These are phyloP conservation scores for Diaporthe amygdali DNA, from an alignment of 2,329 filamentous ascomycete species.

Conservation along the genomic window DNA sequence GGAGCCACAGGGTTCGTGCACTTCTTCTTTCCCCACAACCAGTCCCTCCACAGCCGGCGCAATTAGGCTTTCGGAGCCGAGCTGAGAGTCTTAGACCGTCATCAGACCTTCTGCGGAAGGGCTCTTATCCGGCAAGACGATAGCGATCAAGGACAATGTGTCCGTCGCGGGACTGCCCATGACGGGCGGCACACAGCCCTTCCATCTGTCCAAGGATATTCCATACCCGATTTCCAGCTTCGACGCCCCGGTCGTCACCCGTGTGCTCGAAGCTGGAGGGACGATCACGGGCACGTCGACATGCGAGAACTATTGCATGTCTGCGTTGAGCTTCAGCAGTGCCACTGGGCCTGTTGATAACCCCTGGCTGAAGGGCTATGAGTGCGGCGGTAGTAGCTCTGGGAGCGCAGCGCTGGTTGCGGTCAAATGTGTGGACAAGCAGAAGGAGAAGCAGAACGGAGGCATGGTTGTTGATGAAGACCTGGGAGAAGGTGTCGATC, in stretches of 20 bases:
- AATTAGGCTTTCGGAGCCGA: background rate
- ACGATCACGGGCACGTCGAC: constrained; percentile 28
- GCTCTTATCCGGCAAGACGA: constrained; percentile 24
- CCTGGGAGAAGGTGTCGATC: constrained; percentile 35
- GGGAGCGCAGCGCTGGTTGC: constrained; percentile 38
- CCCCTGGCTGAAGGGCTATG: constrained; percentile 26
- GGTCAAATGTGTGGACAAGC: constrained; percentile 27
- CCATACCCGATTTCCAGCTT: constrained; percentile 26
- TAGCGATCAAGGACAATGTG: constrained; percentile 30
- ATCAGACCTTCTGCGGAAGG: constrained; percentile 14
- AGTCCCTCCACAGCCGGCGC: background rate
- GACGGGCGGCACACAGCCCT: constrained; percentile 27
- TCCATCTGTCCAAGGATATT: constrained; percentile 21
- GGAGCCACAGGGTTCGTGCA: constrained; percentile 20
- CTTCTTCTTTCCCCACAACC: background rate
- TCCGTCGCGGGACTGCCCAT: constrained; percentile 28
- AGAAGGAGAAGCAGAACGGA: constrained; percentile 19
- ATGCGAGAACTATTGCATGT: constrained; percentile 30
- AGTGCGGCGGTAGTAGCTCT: constrained; percentile 35
- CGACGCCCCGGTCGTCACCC: constrained; percentile 25
- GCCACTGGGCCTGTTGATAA: constrained; percentile 29
- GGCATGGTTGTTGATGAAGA: background rate
- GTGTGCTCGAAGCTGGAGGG: constrained; percentile 26
- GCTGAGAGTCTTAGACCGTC: constrained; percentile 3
- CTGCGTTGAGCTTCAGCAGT: constrained; percentile 28